Evolutionary conservation across 139 green algal genomes (phyloP).

Genomic region (Coelastrella sp.): DNA sequence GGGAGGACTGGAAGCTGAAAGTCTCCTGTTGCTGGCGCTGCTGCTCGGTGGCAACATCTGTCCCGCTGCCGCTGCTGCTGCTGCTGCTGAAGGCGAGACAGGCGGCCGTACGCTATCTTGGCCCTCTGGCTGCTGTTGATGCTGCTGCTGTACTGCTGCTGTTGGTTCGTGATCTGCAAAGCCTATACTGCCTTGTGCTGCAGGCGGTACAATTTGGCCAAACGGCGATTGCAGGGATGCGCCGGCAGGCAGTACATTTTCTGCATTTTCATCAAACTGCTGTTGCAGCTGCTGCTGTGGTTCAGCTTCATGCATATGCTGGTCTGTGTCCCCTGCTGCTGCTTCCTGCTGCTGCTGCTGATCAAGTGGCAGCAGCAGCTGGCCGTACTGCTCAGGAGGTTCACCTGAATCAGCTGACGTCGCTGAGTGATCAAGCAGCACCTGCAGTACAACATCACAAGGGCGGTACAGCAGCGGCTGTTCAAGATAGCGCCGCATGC

Average conservation of each 20-base stretch:
- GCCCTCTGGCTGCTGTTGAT: conserved; percentile 5
- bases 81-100: neutral
- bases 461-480: neutral
- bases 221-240: neutral
- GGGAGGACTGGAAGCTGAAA: neutral
- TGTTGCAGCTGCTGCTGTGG: neutral
- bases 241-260: neutral
- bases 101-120: no score
- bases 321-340: neutral
- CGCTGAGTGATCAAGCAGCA: neutral
- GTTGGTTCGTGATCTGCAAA: neutral
- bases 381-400: neutral
- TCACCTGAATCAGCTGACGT: neutral
- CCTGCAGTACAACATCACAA: neutral
- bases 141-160: conserved; percentile 35
- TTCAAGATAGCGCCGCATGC: no score
- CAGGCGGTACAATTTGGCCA: neutral
- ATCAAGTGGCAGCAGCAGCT: neutral
- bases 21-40: neutral
- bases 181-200: neutral
- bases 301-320: neutral
- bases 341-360: conserved; percentile 12
- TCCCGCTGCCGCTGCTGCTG: conserved; percentile 3
- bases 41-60: neutral
- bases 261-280: neutral